These are phyloP conservation scores for Neotropicomus parvogracilis DNA, from an alignment of 1,284 basidiomycete genomes.

Conservation along the genomic window DNA sequence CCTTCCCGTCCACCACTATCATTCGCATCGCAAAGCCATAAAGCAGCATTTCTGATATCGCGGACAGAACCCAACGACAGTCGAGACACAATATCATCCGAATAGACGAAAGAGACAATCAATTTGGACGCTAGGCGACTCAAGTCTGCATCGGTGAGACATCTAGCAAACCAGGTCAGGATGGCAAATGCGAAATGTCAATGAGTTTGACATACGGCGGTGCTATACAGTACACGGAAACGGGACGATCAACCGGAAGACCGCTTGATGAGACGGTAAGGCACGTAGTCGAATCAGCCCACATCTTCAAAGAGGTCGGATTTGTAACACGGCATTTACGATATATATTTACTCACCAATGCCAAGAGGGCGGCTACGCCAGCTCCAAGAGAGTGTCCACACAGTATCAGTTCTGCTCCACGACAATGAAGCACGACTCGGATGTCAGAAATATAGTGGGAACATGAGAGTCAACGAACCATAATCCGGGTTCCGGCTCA, in stretches of 20 bases:
- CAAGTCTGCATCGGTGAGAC: conserved; percentile 55
- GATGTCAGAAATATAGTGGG: conserved; percentile 4
- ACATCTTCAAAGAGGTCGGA: conserved; percentile 53
- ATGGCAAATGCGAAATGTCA: neutral
- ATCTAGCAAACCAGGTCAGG: conserved; percentile 37
- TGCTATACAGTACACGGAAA: conserved; percentile 77
- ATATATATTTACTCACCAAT: conserved; percentile 45
- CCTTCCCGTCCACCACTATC: conserved; percentile 47
- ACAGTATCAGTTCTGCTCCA: conserved; percentile 61
- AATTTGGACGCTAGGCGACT: conserved; percentile 54
- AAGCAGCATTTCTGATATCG: conserved; percentile 70
- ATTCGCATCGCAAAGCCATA: conserved; percentile 75
- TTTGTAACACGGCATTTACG: neutral
- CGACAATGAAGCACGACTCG: conserved; percentile 1
- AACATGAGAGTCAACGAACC: conserved; percentile 40
- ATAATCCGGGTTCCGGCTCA: conserved; percentile 65
- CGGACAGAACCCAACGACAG: conserved; percentile 75
- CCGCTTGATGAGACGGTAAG: conserved; percentile 68
- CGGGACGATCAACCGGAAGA: conserved; percentile 61
- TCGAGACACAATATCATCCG: conserved; percentile 77
- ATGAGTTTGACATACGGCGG: conserved; percentile 57
- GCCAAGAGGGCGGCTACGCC: conserved; percentile 79
- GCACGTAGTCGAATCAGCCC: conserved; percentile 77
- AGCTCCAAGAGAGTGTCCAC: conserved; percentile 87
- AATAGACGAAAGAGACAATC: conserved; percentile 76